Evolutionary conservation across 2,329 filamentous ascomycete genomes (phyloP), one percentile per base, ranked within the genome.

Genomic region (Dactylellina sp.): DNA sequence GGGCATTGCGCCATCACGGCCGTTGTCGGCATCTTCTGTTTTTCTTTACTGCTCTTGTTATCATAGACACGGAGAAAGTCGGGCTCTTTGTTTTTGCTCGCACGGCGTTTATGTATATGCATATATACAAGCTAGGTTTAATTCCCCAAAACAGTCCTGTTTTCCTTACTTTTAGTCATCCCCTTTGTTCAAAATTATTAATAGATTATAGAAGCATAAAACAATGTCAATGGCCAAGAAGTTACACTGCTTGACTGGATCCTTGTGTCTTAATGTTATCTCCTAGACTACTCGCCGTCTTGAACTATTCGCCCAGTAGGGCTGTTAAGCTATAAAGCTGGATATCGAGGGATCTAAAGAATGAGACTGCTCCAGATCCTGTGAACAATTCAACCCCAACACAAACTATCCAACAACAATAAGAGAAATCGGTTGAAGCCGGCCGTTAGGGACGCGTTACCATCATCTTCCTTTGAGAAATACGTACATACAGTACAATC

Each of bases 91-190:
- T 42, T 28, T 32, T 61, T 32, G 22, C 20, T 49, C 35, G 28
- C 42, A 70, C 49, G 64, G 64, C 64, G 64, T 47, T 61, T 62
- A 68, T 66, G 52, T 53, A 70, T 28, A 55, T 14, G 22, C 37
- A 70, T 62, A 68, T 66, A 59, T 53, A 70, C 40, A 55, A 16
- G 22, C 37, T 39, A 47, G 64, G 61, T 55, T 49, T 50, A 14
- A 62, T 70, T 70, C 64, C 64, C 61, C 25, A 11, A 62, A 28
- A 52, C 22, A n/a, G 35, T 7, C 11, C 24, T 60, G 18, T 44
- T 50, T 70, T 46, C 24, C 24, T 24, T 53, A 39, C 16, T 32
- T 22, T 24, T 47, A 6, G 16, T 47, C n/a, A 16, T n/a, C n/a
- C n/a, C n/a, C n/a, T n/a, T n/a, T n/a, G n/a, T n/a, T n/a, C n/a